Evolutionary conservation across 768 basidiomycete genomes (phyloP).

Genomic region (Porphyrellus cyaneotinctus): DNA sequence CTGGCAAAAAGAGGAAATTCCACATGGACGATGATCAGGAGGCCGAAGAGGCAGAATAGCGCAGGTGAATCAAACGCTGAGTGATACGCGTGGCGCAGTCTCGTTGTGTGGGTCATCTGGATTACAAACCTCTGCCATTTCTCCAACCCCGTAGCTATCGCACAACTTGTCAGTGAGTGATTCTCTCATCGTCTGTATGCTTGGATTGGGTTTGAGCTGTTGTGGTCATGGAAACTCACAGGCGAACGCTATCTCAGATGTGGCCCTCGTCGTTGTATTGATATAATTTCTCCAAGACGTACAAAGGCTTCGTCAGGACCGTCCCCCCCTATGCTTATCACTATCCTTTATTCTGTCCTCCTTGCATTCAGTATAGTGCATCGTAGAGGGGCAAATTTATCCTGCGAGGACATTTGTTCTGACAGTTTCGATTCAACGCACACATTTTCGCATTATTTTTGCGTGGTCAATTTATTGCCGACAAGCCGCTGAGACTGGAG

Average conservation of each 20-base stretch:
- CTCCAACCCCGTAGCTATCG: slow-evolving; percentile 7
- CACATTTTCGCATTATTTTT: too few relatives aligned
- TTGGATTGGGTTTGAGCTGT: background rate
- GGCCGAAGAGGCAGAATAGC: slow-evolving; percentile 28
- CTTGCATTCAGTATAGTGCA: too few relatives aligned
- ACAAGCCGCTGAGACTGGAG: too few relatives aligned
- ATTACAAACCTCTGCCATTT: background rate
- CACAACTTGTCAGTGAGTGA: slow-evolving; percentile 25
- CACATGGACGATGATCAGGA: slow-evolving; percentile 43
- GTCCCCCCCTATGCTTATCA: slow-evolving; percentile 21
- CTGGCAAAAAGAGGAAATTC: slow-evolving; percentile 73
- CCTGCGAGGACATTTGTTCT: too few relatives aligned
- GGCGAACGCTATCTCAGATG: slow-evolving; percentile 25
- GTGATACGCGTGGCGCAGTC: too few relatives aligned
- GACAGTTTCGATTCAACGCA: too few relatives aligned
- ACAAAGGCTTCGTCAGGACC: slow-evolving; percentile 9
- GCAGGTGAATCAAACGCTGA: too few relatives aligned
- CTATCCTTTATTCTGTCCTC: slow-evolving; percentile 22
- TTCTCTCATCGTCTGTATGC: background rate
- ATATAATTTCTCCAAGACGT: slow-evolving; percentile 15
- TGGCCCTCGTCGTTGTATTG: slow-evolving; percentile 14
- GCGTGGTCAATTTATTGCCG: too few relatives aligned
- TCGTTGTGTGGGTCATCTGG: slow-evolving; percentile 19
- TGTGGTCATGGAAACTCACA: background rate
- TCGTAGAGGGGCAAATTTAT: too few relatives aligned